Evolutionary conservation across 1,284 basidiomycete genomes (phyloP).

Genomic region (Fomitopsis betulina): DNA sequence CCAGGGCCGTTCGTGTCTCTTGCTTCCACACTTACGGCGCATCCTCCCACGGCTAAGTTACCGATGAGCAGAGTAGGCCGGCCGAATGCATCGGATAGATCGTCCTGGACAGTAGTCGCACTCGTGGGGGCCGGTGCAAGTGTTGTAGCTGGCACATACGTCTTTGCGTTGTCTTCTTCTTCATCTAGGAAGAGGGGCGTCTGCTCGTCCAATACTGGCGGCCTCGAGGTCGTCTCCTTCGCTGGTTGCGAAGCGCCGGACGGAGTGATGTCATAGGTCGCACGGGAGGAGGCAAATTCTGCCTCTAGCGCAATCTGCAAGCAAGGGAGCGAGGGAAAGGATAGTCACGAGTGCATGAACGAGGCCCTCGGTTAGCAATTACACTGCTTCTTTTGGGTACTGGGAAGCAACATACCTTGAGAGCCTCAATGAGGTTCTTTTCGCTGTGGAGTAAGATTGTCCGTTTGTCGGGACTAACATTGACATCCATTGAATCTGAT

Average conservation of each 20-base stretch:
- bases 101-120: neutral
- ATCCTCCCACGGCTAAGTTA: neutral
- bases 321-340: neutral
- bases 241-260: conserved; percentile 4
- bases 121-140: neutral
- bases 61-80: conserved; percentile 3
- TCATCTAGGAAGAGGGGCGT: conserved; percentile 15
- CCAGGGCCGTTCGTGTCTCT: neutral
- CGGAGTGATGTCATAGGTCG: conserved; percentile 57
- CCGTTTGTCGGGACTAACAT: conserved; percentile 95
- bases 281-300: conserved; percentile 62
- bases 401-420: conserved; percentile 54
- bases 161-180: conserved; percentile 5
- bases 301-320: conserved; percentile 53
- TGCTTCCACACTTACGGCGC: neutral
- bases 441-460: conserved; percentile 94
- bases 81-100: conserved; percentile 3
- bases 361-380: neutral
- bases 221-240: neutral
- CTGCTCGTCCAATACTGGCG: neutral
- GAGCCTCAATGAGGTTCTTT: conserved; percentile 68
- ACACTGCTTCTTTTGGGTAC: neutral
- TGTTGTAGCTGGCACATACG: neutral
- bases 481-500: conserved; percentile 86
- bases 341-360: conserved; percentile 1